phyloP scores from a whole-genome alignment of 768 basidiomycete species.

The Clathrus columnatus region DNA sequence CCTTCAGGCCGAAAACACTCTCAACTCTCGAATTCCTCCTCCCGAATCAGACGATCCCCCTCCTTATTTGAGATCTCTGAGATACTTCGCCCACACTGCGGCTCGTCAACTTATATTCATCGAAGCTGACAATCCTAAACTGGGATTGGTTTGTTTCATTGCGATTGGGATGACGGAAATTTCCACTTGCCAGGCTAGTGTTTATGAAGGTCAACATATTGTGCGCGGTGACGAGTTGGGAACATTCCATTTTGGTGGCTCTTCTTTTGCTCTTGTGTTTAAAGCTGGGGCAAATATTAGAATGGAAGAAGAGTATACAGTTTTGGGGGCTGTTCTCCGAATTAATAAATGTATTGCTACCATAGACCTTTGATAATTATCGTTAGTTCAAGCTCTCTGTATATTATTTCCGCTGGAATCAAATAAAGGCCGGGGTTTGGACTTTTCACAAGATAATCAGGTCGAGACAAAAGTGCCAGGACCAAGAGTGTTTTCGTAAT shows the following conservation, averaged over 20 bases:
- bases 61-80: constrained; percentile 22
- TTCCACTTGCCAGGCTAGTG: constrained; percentile 47
- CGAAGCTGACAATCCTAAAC: constrained; percentile 38
- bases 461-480: no score
- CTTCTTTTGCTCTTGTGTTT: constrained; percentile 42
- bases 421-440: no score
- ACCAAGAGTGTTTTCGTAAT: no score
- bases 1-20: constrained; percentile 25
- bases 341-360: constrained; percentile 6
- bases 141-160: constrained; percentile 51
- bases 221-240: constrained; percentile 50
- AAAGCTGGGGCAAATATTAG: constrained; percentile 20
- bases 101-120: constrained; percentile 49
- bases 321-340: constrained; percentile 5
- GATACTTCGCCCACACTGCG: constrained; percentile 37
- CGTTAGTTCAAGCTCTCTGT: no score
- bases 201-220: constrained; percentile 35
- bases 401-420: no score
- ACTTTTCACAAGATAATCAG: no score
- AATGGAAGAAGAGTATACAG: neutral
- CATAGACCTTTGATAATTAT: no score
- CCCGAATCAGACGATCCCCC: constrained; percentile 11
- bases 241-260: constrained; percentile 59
- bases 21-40: constrained; percentile 21
- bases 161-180: constrained; percentile 55